Percentiles rank a stretch among this genome's conserved stretches.
phyloP scores from a whole-genome alignment of 2,329 filamentous ascomycete species.

The Aureobasidium sp. region DNA sequence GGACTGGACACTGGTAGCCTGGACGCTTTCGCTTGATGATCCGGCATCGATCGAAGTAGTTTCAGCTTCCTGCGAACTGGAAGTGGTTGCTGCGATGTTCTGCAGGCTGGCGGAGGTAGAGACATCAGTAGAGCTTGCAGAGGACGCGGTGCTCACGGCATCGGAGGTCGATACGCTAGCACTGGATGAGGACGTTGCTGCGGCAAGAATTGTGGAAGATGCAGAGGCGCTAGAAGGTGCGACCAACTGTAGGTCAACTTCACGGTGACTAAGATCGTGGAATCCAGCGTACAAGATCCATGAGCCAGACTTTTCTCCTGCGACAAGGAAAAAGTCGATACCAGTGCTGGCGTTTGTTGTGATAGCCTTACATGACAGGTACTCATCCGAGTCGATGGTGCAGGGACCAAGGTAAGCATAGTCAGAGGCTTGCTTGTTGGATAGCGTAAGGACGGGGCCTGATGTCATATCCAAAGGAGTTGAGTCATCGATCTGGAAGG shows the following conservation, averaged over 20 bases:
- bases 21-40: neutral
- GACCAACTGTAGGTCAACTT: neutral
- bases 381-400: neutral
- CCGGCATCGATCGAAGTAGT: neutral
- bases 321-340: neutral
- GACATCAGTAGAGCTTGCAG: neutral
- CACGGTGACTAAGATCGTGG: neutral
- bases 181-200: neutral
- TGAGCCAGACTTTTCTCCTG: neutral
- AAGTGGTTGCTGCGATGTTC: neutral
- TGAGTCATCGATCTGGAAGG: neutral
- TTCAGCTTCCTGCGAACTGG: neutral
- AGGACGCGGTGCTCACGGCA: neutral
- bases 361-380: neutral
- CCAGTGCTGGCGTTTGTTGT: neutral
- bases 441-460: neutral
- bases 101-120: neutral
- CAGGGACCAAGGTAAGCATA: neutral
- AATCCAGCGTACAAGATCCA: constrained; percentile 4
- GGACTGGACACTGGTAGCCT: neutral
- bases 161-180: neutral
- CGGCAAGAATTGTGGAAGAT: neutral
- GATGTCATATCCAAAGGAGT: neutral
- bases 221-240: neutral
- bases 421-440: neutral